phyloP scores from a whole-genome alignment of 352 stramenopile genomes.

The Phytopythium sindhum region DNA sequence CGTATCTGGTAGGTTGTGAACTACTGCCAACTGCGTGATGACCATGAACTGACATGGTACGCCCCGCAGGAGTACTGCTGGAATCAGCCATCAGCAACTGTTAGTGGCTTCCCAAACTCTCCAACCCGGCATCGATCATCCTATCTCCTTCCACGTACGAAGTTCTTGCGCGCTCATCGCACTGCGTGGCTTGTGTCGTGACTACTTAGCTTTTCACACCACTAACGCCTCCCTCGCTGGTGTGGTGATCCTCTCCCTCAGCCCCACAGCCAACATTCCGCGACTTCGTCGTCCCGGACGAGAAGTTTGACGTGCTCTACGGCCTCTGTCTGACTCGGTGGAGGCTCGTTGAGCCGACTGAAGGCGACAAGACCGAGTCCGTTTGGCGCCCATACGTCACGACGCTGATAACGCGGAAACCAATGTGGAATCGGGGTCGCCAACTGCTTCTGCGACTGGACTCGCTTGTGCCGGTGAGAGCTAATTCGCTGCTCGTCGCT shows the following conservation, averaged over 20 bases:
- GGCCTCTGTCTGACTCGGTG: constrained; percentile 40
- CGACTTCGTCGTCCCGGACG: constrained; percentile 35
- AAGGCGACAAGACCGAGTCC: background rate
- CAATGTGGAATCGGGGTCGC: constrained; percentile 22
- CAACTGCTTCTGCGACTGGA: constrained; percentile 26
- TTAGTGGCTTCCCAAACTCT: background rate
- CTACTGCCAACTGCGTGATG: background rate
- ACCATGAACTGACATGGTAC: background rate
- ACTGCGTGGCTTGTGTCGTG: background rate
- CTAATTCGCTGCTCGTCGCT: background rate
- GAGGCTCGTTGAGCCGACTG: background rate
- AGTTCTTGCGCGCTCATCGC: too few species aligned
- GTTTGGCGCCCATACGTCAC: constrained; percentile 10
- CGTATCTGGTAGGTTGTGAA: constrained; percentile 20
- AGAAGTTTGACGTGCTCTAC: constrained; percentile 14
- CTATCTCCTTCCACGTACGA: background rate
- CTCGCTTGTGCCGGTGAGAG: constrained; percentile 12
- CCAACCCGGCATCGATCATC: background rate
- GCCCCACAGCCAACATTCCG: constrained; percentile 30
- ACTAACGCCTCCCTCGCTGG: background rate
- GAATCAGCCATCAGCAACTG: constrained; percentile 12
- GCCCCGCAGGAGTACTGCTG: constrained; percentile 36
- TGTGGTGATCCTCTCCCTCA: background rate
- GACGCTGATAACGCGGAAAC: constrained; percentile 14
- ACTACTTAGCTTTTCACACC: background rate